Base-by-base conservation (phyloP, 345 rosid species). In the Sisymbrium irio region DNA sequence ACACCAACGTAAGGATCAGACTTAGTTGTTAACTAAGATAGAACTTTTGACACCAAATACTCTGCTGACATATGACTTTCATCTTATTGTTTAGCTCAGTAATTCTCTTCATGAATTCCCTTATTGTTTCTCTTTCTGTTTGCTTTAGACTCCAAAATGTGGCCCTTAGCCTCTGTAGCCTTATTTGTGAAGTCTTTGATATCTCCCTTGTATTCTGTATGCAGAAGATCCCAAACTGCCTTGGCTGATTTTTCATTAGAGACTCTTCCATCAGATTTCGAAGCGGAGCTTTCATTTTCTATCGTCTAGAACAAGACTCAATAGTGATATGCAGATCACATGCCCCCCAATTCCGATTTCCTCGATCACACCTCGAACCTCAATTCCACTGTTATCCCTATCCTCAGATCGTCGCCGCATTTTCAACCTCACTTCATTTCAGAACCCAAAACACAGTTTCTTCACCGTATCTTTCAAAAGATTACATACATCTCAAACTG, bases 311-410 rank as follows among this genome's bases (percentile, higher is more conserved):
- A 9, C 1, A 41, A 41, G 54, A 35, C 45, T 47, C 20, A 58
- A 10, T n/a, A 47, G 44, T 39, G 60, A 70, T 63, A 77, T 77
- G 80, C 76, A 71, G 76, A 71, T 77, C 50, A 30, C 62, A 28
- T 13, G 25, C 4, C 80, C 15, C 54, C 55, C 47, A 4, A 10
- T 22, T 58, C 44, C 72, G 40, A 71, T 37, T 47, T 22, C 30
- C 0, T 76, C 49, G 32, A 39, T 71, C 61, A 65, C 56, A 47
- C 68, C 63, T 15, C 76, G 72, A 39, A 11, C 13, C 32, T 63
- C 76, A 9, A 10, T 5, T 45, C 36, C 60, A 76, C 0, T 4
- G 19, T 12, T 41, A 56, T 17, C 72, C 0, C 9, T 63, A 1
- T 77, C 72, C 61, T 57, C 71, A 40, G 32, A 71, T 40, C 67